These are phyloP conservation scores for Zoysia pacifica DNA, from an alignment of 176 grass and related monocot genomes.

Conservation along the genomic window DNA sequence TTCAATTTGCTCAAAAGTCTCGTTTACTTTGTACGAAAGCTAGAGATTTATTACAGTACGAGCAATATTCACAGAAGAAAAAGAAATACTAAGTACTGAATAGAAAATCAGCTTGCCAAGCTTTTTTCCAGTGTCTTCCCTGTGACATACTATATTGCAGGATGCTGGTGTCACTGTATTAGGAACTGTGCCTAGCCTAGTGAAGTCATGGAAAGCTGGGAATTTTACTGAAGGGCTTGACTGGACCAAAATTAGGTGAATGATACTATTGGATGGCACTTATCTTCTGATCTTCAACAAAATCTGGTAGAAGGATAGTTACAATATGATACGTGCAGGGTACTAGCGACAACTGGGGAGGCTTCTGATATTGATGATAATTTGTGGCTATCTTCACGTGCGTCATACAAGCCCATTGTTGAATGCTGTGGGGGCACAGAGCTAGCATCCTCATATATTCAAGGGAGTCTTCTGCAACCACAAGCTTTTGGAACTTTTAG, in stretches of 20 bases:
- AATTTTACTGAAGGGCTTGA: slow-evolving; percentile 74
- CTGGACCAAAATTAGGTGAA: slow-evolving; percentile 88
- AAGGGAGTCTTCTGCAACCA: slow-evolving; percentile 70
- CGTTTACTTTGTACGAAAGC: not conserved
- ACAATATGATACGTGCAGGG: slow-evolving; percentile 47
- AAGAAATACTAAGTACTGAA: not conserved
- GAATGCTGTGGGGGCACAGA: slow-evolving; percentile 93
- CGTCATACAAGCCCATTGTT: slow-evolving; percentile 82
- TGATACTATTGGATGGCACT: slow-evolving; percentile 11
- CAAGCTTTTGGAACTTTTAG: slow-evolving; percentile 90
- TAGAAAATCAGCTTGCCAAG: not conserved
- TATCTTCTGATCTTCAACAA: slow-evolving; percentile 7
- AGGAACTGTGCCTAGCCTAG: slow-evolving; percentile 84
- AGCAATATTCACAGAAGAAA: slow-evolving; percentile 1
- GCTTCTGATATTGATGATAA: slow-evolving; percentile 92
- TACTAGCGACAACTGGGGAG: slow-evolving; percentile 78
- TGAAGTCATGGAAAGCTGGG: slow-evolving; percentile 85
- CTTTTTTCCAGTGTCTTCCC: not conserved
- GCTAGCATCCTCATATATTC: slow-evolving; percentile 83
- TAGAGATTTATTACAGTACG: not conserved
- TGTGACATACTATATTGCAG: slow-evolving; percentile 43
- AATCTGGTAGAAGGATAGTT: slow-evolving; percentile 16
- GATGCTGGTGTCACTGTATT: slow-evolving; percentile 85
- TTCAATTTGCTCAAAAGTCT: not conserved
- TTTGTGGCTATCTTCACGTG: slow-evolving; percentile 76